Conservation (phyloP, 108 stramenopile species). For the Phaeodactylum tricornutum region DNA sequence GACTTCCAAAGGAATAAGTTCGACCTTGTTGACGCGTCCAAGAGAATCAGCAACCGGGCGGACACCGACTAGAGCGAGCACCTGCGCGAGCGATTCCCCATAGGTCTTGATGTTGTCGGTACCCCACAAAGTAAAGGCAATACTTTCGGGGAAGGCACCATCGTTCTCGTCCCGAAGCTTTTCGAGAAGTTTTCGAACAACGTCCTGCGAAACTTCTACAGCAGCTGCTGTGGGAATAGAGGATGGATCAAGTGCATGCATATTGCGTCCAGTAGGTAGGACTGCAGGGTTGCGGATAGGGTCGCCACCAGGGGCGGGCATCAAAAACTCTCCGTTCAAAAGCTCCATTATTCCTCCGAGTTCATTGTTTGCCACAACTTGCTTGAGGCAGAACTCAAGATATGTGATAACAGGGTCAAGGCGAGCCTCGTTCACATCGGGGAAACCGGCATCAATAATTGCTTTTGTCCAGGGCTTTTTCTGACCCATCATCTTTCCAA, state of each 20-base stretch:
- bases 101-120: conserved; percentile 99
- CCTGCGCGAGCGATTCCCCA: conserved; percentile 92
- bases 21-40: conserved; percentile 96
- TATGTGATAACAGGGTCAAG: conserved; percentile 77
- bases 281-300: conserved; percentile 97
- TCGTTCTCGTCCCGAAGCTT: conserved; percentile 80
- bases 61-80: conserved; percentile 89
- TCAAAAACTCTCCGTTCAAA: conserved; percentile 89
- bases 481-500: conserved; percentile 50
- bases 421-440: conserved; percentile 64
- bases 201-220: conserved; percentile 83
- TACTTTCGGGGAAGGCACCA: conserved; percentile 85
- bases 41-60: conserved; percentile 89
- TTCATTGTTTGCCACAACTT: conserved; percentile 95
- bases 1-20: conserved; percentile 93
- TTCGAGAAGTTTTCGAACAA: conserved; percentile 84
- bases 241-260: conserved; percentile 95
- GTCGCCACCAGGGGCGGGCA: conserved; percentile 95
- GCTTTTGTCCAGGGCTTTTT: conserved; percentile 88
- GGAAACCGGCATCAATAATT: conserved; percentile 84
- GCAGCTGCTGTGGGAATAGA: conserved; percentile 92
- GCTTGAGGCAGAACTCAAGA: conserved; percentile 95
- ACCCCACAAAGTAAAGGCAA: conserved; percentile 96
- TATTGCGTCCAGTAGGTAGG: conserved; percentile 91
- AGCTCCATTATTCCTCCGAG: conserved; percentile 89